Percentiles rank a stretch among this genome's conserved stretches.
phyloP scores from a whole-genome alignment of 495 filamentous ascomycete genomes.

The Trichoderma virens region DNA sequence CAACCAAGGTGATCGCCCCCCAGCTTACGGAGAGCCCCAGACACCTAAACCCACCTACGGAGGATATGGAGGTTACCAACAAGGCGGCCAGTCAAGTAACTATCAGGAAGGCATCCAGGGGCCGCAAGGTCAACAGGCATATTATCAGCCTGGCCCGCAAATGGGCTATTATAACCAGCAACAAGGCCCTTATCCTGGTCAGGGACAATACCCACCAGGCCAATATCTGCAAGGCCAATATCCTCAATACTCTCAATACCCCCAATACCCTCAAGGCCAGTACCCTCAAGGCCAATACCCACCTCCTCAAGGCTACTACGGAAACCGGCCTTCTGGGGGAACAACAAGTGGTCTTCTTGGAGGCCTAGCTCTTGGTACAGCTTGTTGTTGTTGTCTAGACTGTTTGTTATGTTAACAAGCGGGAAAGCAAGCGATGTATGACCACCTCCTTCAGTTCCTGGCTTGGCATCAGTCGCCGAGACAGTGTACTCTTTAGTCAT shows the following conservation, averaged over 20 bases:
- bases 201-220: slow-evolving; percentile 13
- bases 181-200: slow-evolving; percentile 15
- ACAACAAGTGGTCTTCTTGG: slow-evolving; percentile 24
- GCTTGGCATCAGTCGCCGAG: too few species aligned
- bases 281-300: slow-evolving; percentile 18
- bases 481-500: not conserved
- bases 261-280: slow-evolving; percentile 17
- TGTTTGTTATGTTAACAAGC: slow-evolving; percentile 29
- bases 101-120: slow-evolving; percentile 13
- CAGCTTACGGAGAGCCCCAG: not conserved
- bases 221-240: slow-evolving; percentile 13
- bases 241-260: slow-evolving; percentile 19
- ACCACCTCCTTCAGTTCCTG: not conserved
- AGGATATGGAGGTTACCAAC: not conserved
- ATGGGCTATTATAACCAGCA: slow-evolving; percentile 37
- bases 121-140: slow-evolving; percentile 18
- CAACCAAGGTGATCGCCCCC: not conserved
- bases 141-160: slow-evolving; percentile 31
- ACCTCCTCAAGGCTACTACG: slow-evolving; percentile 19
- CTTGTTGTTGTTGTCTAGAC: slow-evolving; percentile 45
- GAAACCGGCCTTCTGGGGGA: slow-evolving; percentile 13
- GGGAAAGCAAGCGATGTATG: not conserved
- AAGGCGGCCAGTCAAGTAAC: slow-evolving; percentile 4
- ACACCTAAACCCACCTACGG: not conserved
- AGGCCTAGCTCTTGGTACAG: slow-evolving; percentile 30